Base-by-base conservation (phyloP, 768 basidiomycete species). In the Dendrothele bispora region DNA sequence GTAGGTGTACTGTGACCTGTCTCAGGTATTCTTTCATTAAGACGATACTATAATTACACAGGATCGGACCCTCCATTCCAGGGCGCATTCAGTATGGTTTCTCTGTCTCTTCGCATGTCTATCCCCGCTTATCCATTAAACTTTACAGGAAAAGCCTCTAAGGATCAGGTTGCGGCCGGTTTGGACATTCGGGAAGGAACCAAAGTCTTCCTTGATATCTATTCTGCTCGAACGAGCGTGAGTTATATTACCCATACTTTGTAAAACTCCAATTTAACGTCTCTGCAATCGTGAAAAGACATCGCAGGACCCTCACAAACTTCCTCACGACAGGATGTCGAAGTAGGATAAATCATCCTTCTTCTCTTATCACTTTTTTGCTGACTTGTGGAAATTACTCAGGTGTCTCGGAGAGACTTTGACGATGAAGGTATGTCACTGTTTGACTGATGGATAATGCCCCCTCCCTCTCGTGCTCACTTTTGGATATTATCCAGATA, bases 51-150 rank as follows among this genome's bases (percentile, higher is more conserved):
- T 30, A 11, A 17, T 14, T 7, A 2, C 43, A 7, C 43, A 90
- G 87, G 89, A 44, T 70, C 88, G 40, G 83, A 86, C 36, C 87
- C 89, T 8, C 77, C 83, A 3, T 83, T 91, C 71, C 76, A 74
- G 45, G 88, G 89, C 46, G 77, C 79, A 26, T 83, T 77, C 57
- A 85, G 85, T 81, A 58, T 54, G 79, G 66, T 7, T 22, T 25
- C 7, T 11, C 21, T 34, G 17, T 51, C 26, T 46, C 34, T 34
- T 46, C 26, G 5, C 25, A 46, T 26, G 7, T 10, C 41, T 12
- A 28, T 38, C 17, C 40, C 8, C 21, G 2, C 20, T n/a, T 7
- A 7, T 48, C 17, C n/a, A 28, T 22, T 39, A 30, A 42, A 8
- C 34, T 43, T 25, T 30, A 22, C 46, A 75, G 82, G 82, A 42